These are phyloP conservation scores for Fragaria nilgerrensis DNA, from an alignment of 306 rosid species.

Conservation along the genomic window DNA sequence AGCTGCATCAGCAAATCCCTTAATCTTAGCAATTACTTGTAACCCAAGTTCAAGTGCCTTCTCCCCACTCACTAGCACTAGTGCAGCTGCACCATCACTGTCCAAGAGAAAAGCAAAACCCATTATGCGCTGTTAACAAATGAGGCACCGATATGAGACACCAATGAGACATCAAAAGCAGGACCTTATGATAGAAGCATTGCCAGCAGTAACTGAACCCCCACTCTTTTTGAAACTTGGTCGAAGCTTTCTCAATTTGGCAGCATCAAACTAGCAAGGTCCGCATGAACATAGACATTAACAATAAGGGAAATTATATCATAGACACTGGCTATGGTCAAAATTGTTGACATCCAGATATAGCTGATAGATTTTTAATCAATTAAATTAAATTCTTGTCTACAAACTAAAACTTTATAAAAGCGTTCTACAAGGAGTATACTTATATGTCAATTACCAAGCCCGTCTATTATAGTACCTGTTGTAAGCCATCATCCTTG, in stretches of 20 bases:
- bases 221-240: constrained; percentile 79
- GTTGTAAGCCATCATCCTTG: constrained; percentile 82
- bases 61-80: constrained; percentile 85
- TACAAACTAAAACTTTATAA: neutral
- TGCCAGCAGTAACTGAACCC: constrained; percentile 92
- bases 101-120: constrained; percentile 34
- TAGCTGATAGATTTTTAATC: neutral
- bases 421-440: neutral
- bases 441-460: constrained; percentile 14
- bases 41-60: constrained; percentile 80
- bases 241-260: constrained; percentile 68
- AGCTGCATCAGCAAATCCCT: constrained; percentile 91
- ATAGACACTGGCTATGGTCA: neutral
- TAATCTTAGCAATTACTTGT: constrained; percentile 79
- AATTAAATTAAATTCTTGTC: neutral
- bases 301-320: neutral
- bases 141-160: neutral
- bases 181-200: constrained; percentile 84
- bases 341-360: neutral
- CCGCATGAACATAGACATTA: constrained; percentile 20
- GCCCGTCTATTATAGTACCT: constrained; percentile 45
- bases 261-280: constrained; percentile 75
- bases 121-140: constrained; percentile 22
- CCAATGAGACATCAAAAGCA: neutral
- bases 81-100: constrained; percentile 95